phyloP scores from a whole-genome alignment of 768 basidiomycete species.

The Baorangia bicolor region DNA sequence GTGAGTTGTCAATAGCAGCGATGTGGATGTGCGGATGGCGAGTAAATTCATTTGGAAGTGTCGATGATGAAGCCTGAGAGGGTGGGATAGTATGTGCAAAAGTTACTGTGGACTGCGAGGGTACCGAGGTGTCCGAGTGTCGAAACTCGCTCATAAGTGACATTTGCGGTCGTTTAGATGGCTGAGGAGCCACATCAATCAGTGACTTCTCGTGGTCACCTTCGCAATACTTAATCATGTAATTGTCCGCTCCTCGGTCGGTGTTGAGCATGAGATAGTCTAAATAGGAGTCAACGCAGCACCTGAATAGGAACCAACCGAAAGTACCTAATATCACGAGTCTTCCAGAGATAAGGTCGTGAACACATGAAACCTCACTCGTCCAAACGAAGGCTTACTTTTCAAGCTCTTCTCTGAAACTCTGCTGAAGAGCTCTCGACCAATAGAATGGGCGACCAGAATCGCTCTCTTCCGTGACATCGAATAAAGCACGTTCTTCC shows the following conservation, averaged over 20 bases:
- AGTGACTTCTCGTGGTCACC: constrained; percentile 74
- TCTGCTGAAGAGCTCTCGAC: constrained; percentile 73
- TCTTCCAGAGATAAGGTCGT: constrained; percentile 37
- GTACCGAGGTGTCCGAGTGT: constrained; percentile 39
- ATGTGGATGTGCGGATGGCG: constrained; percentile 83
- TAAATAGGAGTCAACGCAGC: constrained; percentile 24
- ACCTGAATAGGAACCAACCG: neutral
- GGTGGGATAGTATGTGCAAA: constrained; percentile 39
- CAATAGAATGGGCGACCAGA: constrained; percentile 73
- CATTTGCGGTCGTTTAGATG: constrained; percentile 63
- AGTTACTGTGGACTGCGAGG: constrained; percentile 40
- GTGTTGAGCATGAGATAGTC: constrained; percentile 94
- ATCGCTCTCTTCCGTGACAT: constrained; percentile 58
- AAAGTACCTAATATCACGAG: constrained; percentile 75
- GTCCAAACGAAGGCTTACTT: constrained; percentile 49
- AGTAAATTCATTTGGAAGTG: constrained; percentile 42
- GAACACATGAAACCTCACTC: constrained; percentile 5
- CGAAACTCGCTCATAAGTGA: constrained; percentile 72
- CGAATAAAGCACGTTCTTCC: constrained; percentile 68
- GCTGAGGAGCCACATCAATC: constrained; percentile 77
- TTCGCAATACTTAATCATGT: constrained; percentile 91
- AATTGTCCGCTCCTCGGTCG: constrained; percentile 83
- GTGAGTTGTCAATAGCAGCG: constrained; percentile 90
- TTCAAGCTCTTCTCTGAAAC: constrained; percentile 85
- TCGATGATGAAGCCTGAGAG: constrained; percentile 36